phyloP scores from a whole-genome alignment of 176 grass and related monocot genomes.

The Aechmea fasciata region DNA sequence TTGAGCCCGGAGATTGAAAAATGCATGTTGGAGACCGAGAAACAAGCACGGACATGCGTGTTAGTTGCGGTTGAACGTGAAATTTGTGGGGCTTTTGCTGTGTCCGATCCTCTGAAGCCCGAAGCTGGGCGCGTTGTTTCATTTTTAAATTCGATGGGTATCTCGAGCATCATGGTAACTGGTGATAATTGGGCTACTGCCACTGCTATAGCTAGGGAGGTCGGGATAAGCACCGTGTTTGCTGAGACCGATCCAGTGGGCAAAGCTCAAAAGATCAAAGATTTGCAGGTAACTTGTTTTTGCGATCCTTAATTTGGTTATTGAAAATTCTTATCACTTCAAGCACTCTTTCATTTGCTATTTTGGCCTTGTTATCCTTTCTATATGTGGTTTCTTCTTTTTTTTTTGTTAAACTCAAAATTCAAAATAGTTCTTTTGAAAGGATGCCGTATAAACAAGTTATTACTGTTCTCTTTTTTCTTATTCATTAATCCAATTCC shows the following conservation, averaged over 20 bases:
- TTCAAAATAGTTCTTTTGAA: background rate
- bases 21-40: constrained; percentile 58
- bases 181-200: constrained; percentile 96
- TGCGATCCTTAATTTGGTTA: background rate
- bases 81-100: constrained; percentile 66
- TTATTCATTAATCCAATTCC: too few species aligned
- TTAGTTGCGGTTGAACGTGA: constrained; percentile 62
- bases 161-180: constrained; percentile 92
- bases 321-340: background rate
- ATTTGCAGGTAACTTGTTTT: constrained; percentile 56
- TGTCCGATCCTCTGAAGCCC: constrained; percentile 91
- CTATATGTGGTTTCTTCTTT: background rate
- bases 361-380: background rate
- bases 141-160: constrained; percentile 67
- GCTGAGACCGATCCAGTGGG: constrained; percentile 83
- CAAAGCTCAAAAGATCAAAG: constrained; percentile 88
- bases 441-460: background rate
- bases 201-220: constrained; percentile 78
- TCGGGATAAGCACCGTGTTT: constrained; percentile 62
- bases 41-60: constrained; percentile 75
- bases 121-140: constrained; percentile 69
- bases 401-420: background rate
- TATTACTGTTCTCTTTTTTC: background rate
- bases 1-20: constrained; percentile 48
- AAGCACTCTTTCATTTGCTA: too few species aligned